A percentile compares a stretch with the other conserved stretches of the same genome.
Evolutionary conservation across 2,329 filamentous ascomycete genomes (phyloP).

Genomic region (Claviceps pazoutovae): DNA sequence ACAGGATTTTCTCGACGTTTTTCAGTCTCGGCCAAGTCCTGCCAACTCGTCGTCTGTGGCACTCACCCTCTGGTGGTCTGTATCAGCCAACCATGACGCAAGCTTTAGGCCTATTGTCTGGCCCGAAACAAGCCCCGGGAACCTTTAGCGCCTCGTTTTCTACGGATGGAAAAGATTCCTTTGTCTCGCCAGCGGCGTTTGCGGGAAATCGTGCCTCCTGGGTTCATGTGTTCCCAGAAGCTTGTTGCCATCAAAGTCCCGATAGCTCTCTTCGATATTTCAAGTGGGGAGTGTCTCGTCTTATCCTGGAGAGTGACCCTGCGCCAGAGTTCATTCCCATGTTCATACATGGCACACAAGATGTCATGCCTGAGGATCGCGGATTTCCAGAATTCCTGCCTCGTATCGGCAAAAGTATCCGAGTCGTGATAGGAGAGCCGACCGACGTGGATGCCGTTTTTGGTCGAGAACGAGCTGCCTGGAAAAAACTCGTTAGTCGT

Average conservation of each 20-base stretch:
- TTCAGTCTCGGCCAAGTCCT: constrained; percentile 84
- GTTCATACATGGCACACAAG: constrained; percentile 82
- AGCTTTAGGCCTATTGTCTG: constrained; percentile 71
- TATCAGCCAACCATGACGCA: constrained; percentile 84
- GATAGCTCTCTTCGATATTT: constrained; percentile 80
- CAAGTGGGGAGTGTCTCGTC: constrained; percentile 88
- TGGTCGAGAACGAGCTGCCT: constrained; percentile 60
- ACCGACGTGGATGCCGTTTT: constrained; percentile 63
- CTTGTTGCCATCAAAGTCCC: constrained; percentile 79
- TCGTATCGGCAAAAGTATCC: constrained; percentile 54
- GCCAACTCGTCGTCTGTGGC: constrained; percentile 67
- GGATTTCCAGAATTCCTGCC: constrained; percentile 70
- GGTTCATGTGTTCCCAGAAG: constrained; percentile 95
- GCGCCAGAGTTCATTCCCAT: constrained; percentile 84
- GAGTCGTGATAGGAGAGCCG: constrained; percentile 64
- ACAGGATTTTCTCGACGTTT: constrained; percentile 57
- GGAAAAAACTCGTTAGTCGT: constrained; percentile 50
- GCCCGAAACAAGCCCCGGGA: constrained; percentile 32
- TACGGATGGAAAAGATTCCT: constrained; percentile 51
- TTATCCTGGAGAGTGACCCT: constrained; percentile 81
- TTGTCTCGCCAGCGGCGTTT: constrained; percentile 60
- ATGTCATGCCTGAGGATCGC: constrained; percentile 76
- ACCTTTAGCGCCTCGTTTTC: constrained; percentile 38
- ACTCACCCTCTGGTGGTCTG: constrained; percentile 69
- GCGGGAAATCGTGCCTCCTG: constrained; percentile 58